phyloP scores from a whole-genome alignment of 305 asterid genomes.

The Plantago coronopus region DNA sequence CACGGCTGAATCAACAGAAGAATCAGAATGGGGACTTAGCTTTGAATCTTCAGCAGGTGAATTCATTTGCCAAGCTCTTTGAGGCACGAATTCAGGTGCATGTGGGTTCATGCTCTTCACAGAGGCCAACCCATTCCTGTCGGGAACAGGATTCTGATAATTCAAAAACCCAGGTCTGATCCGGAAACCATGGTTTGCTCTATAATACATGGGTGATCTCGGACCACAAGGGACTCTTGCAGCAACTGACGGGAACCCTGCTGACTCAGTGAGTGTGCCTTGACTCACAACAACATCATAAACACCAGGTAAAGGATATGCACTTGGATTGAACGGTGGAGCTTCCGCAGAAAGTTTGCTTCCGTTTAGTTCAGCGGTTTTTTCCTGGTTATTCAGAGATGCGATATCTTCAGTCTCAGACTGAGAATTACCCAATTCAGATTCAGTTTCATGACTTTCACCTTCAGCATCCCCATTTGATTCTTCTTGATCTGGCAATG shows the following conservation, averaged over 20 bases:
- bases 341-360: constrained; percentile 98
- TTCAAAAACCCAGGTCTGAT: constrained; percentile 55
- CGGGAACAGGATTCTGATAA: constrained; percentile 51
- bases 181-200: constrained; percentile 51
- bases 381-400: constrained; percentile 47
- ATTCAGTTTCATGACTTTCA: constrained; percentile 40
- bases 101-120: constrained; percentile 85
- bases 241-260: constrained; percentile 74
- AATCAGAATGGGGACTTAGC: constrained; percentile 34
- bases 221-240: constrained; percentile 98
- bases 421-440: constrained; percentile 38
- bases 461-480: constrained; percentile 40
- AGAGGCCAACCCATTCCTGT: constrained; percentile 37
- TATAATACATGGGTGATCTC: constrained; percentile 77
- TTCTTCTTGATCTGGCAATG: constrained; percentile 41
- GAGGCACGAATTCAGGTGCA: constrained; percentile 95
- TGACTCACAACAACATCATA: constrained; percentile 64
- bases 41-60: constrained; percentile 49
- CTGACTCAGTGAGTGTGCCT: constrained; percentile 56
- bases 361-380: constrained; percentile 58
- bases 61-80: constrained; percentile 52
- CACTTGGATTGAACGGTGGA: constrained; percentile 82
- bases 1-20: constrained; percentile 36
- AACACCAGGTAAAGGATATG: constrained; percentile 62
- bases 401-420: constrained; percentile 47